A percentile compares a stretch with the other conserved stretches of the same genome.
Conservation (phyloP, 805 yeast genomes). For the Danielia oregonensis region DNA sequence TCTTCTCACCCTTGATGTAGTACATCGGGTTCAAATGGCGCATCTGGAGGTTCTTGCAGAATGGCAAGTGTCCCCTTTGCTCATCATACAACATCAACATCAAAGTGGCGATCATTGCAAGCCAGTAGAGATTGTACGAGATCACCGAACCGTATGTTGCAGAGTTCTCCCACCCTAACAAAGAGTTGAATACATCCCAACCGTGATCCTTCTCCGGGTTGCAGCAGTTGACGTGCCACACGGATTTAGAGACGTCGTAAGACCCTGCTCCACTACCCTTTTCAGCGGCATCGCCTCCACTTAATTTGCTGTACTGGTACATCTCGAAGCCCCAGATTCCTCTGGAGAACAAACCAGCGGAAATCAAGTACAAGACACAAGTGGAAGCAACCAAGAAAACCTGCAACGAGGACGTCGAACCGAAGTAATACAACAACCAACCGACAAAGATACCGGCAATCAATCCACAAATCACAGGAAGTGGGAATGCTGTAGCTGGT, state of each 20-base stretch:
- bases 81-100: slow-evolving; percentile 76
- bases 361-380: slow-evolving; percentile 79
- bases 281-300: slow-evolving; percentile 96
- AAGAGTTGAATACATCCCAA: slow-evolving; percentile 95
- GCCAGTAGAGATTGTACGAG: slow-evolving; percentile 88
- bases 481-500: slow-evolving; percentile 62
- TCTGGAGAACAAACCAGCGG: slow-evolving; percentile 91
- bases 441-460: slow-evolving; percentile 78
- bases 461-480: slow-evolving; percentile 88
- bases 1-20: slow-evolving; percentile 65
- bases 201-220: slow-evolving; percentile 89
- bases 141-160: slow-evolving; percentile 92
- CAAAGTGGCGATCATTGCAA: slow-evolving; percentile 54
- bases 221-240: slow-evolving; percentile 98
- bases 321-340: slow-evolving; percentile 87
- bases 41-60: slow-evolving; percentile 37
- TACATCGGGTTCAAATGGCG: slow-evolving; percentile 68
- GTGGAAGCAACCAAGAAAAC: slow-evolving; percentile 85
- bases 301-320: slow-evolving; percentile 54
- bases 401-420: slow-evolving; percentile 76
- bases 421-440: slow-evolving; percentile 69
- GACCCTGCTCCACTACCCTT: slow-evolving; percentile 94
- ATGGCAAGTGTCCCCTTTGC: slow-evolving; percentile 77
- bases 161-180: slow-evolving; percentile 96
- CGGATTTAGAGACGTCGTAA: slow-evolving; percentile 71